Percentiles rank a stretch among this genome's conserved stretches.
These are phyloP conservation scores for Coemansia sp. DNA, from an alignment of 192 early-diverging fungal genomes.

Conservation along the genomic window DNA sequence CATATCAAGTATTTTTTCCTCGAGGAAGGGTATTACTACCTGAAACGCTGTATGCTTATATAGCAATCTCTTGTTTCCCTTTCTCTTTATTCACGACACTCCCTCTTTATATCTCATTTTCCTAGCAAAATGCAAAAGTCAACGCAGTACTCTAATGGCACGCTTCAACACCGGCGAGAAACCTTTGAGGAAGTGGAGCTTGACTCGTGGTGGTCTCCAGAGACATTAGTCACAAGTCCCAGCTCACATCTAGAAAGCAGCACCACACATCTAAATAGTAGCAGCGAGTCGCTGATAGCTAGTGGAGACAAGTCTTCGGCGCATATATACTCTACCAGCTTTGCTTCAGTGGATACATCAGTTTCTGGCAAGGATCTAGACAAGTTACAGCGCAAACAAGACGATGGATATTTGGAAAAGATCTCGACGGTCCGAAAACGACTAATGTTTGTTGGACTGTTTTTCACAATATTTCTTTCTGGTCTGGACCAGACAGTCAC, in stretches of 20 bases:
- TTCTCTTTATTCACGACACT: background rate
- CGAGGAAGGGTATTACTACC: conserved; percentile 1
- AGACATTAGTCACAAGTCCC: conserved; percentile 12
- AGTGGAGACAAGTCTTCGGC: background rate
- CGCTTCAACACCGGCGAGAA: background rate
- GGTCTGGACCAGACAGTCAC: conserved; percentile 87
- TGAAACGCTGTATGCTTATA: background rate
- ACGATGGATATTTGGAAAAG: background rate
- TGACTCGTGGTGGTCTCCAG: conserved; percentile 2
- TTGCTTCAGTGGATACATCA: conserved; percentile 7
- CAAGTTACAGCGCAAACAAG: background rate
- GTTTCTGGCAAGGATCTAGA: background rate
- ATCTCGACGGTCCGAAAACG: background rate
- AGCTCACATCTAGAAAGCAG: conserved; percentile 3
- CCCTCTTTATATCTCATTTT: background rate
- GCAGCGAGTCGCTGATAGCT: conserved; percentile 24
- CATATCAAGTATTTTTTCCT: background rate
- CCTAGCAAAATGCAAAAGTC: background rate
- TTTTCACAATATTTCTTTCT: conserved; percentile 71
- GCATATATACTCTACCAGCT: conserved; percentile 2
- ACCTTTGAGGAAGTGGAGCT: conserved; percentile 4
- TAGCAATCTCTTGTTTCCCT: background rate
- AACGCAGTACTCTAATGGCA: background rate
- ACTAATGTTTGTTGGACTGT: conserved; percentile 51
- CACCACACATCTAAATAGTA: conserved; percentile 5